Evolutionary conservation across 2,329 filamentous ascomycete genomes (phyloP).

Genomic region (Thyridium curvatum): DNA sequence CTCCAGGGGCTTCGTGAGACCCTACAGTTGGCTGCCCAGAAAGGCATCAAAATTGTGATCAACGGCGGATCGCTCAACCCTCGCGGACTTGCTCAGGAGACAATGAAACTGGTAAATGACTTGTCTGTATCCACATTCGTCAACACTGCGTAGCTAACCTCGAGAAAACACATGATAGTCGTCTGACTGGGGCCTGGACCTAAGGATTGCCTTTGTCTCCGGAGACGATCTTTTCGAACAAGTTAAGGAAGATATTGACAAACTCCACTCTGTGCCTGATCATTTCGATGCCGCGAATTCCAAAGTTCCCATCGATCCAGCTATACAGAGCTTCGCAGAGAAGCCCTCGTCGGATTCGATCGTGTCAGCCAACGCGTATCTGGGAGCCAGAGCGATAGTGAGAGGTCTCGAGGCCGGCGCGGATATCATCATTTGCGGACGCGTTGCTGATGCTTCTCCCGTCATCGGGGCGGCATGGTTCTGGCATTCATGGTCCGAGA

Average conservation of each 20-base stretch:
- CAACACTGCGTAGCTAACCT: too few species aligned
- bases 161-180: too few species aligned
- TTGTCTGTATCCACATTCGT: too few species aligned
- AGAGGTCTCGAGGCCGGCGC: conserved; percentile 33
- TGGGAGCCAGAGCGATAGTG: conserved; percentile 42
- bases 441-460: conserved; percentile 29
- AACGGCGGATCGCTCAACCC: conserved; percentile 47
- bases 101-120: conserved; percentile 5
- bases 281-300: too few species aligned
- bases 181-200: conserved; percentile 6
- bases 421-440: conserved; percentile 41
- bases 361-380: conserved; percentile 39
- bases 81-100: conserved; percentile 30
- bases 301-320: too few species aligned
- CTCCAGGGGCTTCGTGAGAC: conserved; percentile 16
- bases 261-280: too few species aligned
- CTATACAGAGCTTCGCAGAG: too few species aligned
- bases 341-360: neutral
- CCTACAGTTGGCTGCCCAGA: conserved; percentile 15
- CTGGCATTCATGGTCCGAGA: too few species aligned
- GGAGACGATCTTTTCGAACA: conserved; percentile 35
- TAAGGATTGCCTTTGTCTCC: conserved; percentile 35
- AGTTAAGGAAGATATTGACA: too few species aligned
- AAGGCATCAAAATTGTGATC: conserved; percentile 40
- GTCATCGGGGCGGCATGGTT: too few species aligned